A percentile compares a stretch with the other conserved stretches of the same genome.
Conservation (phyloP, 495 filamentous ascomycete genomes). For the Penicillium soppii region DNA sequence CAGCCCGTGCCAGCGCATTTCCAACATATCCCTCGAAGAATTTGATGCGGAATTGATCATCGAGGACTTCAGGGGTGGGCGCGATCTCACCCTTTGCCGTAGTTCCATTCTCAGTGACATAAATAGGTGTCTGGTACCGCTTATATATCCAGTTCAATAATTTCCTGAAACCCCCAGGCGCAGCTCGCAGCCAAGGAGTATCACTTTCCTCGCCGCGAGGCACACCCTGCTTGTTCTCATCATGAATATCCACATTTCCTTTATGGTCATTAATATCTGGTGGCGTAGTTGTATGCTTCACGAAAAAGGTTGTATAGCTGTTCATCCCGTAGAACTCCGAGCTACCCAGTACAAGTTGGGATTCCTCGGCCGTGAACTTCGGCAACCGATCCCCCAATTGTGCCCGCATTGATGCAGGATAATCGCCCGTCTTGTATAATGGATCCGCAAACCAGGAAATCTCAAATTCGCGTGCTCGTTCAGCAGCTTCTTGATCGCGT, state of each 20-base stretch:
- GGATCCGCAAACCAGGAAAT: slow-evolving; percentile 52
- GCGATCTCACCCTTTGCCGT: slow-evolving; percentile 45
- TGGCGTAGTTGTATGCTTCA: slow-evolving; percentile 36
- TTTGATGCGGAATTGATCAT: slow-evolving; percentile 44
- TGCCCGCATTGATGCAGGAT: slow-evolving; percentile 46
- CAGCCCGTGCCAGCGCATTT: slow-evolving; percentile 39
- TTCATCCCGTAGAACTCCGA: slow-evolving; percentile 56
- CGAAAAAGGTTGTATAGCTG: slow-evolving; percentile 48
- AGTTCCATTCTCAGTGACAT: slow-evolving; percentile 52
- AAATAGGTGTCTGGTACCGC: slow-evolving; percentile 46
- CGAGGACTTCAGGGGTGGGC: slow-evolving; percentile 34
- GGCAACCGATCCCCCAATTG: slow-evolving; percentile 50
- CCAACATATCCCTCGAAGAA: slow-evolving; percentile 49
- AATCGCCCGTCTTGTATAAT: slow-evolving; percentile 47
- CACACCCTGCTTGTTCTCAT: slow-evolving; percentile 45
- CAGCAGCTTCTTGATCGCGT: slow-evolving; percentile 40
- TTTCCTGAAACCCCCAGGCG: slow-evolving; percentile 44
- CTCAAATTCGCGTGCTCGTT: slow-evolving; percentile 48
- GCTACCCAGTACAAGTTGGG: slow-evolving; percentile 40
- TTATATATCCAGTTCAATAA: slow-evolving; percentile 43
- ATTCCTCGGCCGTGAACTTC: slow-evolving; percentile 41
- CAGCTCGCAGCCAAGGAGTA: slow-evolving; percentile 43
- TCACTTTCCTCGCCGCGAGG: slow-evolving; percentile 48
- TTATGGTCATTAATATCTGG: slow-evolving; percentile 45
- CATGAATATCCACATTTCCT: slow-evolving; percentile 42